Evolutionary conservation across 495 filamentous ascomycete genomes (phyloP), one percentile per base, ranked within the genome.

Genomic region (Podospora fimiseda): DNA sequence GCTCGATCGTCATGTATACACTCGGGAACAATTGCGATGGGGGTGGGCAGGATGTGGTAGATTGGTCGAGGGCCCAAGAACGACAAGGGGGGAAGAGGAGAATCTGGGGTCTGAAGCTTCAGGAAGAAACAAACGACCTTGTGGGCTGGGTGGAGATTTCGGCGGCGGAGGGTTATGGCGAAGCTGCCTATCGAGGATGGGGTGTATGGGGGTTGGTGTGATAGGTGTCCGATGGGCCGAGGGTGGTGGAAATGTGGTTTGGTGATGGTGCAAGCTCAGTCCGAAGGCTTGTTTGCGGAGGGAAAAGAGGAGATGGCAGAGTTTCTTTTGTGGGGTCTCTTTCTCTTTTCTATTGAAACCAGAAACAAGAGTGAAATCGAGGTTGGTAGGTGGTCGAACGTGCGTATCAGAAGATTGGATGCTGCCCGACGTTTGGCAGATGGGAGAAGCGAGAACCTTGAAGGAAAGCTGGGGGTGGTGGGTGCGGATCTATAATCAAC

Each of bases 1-100:
- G 65, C 62, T 59, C 58, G 60, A 65, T 64, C 67, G 72, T 71
- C 73, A 74, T 76, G 73, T 74, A 76, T 67, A 71, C 68, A 49
- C 43, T 48, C 21, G 47, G 46, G 36, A 16, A 45, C 38, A 18
- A 23, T 47, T 43, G 50, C 48, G 41, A 48, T 37, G 27, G 42
- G 46, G 48, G 18, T 19, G 48, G 51, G 42, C 9, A 15, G 54
- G 48, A 37, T 47, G 38, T 47, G 21, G 15, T 47, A 23, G 3
- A 3, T 16, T 13, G 23, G 11, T 16, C 44, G 44, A n/a, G 21
- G 22, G 8, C 33, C 23, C 3, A 33, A 33, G 38, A 44, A 11
- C 27, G 27, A 49, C 45, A 16, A 19, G 48, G 48, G 16, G 19
- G 50, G 48, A 39, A 37, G 51, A 50, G 27, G 14, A 47, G 47